phyloP scores from a whole-genome alignment of 1,284 basidiomycete genomes.

The Cystobasidium sp. region DNA sequence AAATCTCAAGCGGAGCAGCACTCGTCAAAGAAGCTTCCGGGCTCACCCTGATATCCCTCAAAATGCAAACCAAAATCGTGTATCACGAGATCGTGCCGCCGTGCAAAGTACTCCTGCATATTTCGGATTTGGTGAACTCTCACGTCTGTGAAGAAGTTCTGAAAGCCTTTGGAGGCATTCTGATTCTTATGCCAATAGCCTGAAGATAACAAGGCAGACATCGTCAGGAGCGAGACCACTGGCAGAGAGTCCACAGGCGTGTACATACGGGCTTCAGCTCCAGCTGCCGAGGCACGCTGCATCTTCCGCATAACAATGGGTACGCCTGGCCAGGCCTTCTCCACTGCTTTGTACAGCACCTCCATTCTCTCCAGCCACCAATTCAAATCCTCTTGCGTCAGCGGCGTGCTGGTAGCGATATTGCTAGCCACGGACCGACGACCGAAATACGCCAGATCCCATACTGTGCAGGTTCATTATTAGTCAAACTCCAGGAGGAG shows the following conservation, averaged over 20 bases:
- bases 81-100: slow-evolving; percentile 46
- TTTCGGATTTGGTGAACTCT: slow-evolving; percentile 52
- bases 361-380: slow-evolving; percentile 52
- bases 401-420: slow-evolving; percentile 48
- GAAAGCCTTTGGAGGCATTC: slow-evolving; percentile 42
- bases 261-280: slow-evolving; percentile 45
- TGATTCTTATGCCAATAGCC: slow-evolving; percentile 21
- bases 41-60: slow-evolving; percentile 51
- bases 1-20: not conserved
- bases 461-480: slow-evolving; percentile 33
- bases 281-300: slow-evolving; percentile 47
- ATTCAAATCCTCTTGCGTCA: slow-evolving; percentile 48
- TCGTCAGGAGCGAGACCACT: not conserved
- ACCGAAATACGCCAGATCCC: slow-evolving; percentile 55
- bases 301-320: slow-evolving; percentile 51
- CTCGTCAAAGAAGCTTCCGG: not conserved
- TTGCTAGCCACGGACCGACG: slow-evolving; percentile 46
- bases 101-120: slow-evolving; percentile 50
- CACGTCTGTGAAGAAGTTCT: slow-evolving; percentile 53
- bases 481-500: not conserved
- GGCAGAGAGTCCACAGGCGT: not conserved
- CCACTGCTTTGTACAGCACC: slow-evolving; percentile 45
- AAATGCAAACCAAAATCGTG: slow-evolving; percentile 52
- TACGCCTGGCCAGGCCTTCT: slow-evolving; percentile 49
- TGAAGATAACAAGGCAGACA: not conserved